phyloP scores from a whole-genome alignment of 139 green algal species.

The Chloropicon primus region DNA sequence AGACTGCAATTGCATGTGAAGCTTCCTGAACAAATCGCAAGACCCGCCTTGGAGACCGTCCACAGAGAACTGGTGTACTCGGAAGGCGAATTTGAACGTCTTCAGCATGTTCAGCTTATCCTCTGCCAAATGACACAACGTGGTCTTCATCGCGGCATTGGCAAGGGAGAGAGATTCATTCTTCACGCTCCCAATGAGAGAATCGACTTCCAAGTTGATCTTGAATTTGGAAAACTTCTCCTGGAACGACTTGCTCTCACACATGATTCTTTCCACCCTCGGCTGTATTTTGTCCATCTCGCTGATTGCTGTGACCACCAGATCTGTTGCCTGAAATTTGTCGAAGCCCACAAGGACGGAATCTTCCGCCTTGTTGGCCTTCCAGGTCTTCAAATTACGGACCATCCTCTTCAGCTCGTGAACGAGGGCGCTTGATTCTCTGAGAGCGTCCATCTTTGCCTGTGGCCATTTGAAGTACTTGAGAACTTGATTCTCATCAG shows the following conservation, averaged over 20 bases:
- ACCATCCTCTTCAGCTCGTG: not conserved
- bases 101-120: not conserved
- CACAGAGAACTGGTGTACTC: not conserved
- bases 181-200: not conserved
- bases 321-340: not conserved
- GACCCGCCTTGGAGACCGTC: not conserved
- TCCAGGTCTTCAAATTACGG: not conserved
- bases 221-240: not conserved
- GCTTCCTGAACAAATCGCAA: not conserved
- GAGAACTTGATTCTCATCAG: not conserved
- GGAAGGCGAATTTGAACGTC: not conserved
- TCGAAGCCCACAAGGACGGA: not conserved
- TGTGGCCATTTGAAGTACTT: not conserved
- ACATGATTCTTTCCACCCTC: not conserved
- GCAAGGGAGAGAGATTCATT: not conserved
- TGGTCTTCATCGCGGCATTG: not conserved
- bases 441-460: not conserved
- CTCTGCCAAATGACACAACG: not conserved
- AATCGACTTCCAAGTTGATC: not conserved
- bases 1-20: not conserved
- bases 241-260: not conserved
- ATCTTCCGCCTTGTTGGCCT: not conserved
- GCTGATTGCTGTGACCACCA: not conserved
- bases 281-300: not conserved
- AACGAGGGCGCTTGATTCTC: not conserved